Base-by-base conservation (phyloP, 805 yeast species). In the baker's yeast (Saccharomyces cerevisiae) region DNA sequence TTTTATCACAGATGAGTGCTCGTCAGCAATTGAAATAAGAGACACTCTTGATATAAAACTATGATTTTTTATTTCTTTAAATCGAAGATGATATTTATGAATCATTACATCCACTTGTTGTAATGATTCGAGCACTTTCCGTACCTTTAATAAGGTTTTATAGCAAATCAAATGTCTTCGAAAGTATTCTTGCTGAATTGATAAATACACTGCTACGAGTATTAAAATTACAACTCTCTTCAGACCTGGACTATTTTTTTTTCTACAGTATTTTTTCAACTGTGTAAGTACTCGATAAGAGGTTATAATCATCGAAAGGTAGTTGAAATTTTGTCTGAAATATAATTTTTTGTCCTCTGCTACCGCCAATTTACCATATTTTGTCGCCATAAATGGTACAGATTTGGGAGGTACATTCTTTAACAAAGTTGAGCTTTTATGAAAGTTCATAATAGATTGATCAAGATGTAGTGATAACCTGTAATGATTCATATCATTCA, bases 401-500 rank as follows among this genome's bases (percentile, higher is more conserved):
- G 36, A 21, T 53, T 47, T 4, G 55, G 54, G 57, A 57, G 55
- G 4, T 61, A 61, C 24, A 57, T 55, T n/a, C 48, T 36, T 36
- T 54, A 48, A 36, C 17, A 36, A n/a, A n/a, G 11, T 13, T 17
- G 43, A 36, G 43, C 48, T 50, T 24, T 55, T 48, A 53, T 56
- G 61, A 52, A 58, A 65, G 50, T 58, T 57, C 50, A 59, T 26
- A n/a, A 59, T 58, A 0, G 64, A 61, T 50, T 57, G 57, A 50
- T 56, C 61, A 5, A 58, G 51, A 48, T 63, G 55, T 54, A 57
- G 52, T 11, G 59, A 53, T 57, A 64, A 32, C 63, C 66, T 50
- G 63, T 66, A 41, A 62, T 59, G 46, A 68, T 70, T 30, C 67
- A 70, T 49, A 57, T 72, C 76, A 53, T 76, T 76, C 32, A 81